Base-by-base conservation (phyloP, 2,329 filamentous ascomycete species). In the Rhytidhysteron rufulum region DNA sequence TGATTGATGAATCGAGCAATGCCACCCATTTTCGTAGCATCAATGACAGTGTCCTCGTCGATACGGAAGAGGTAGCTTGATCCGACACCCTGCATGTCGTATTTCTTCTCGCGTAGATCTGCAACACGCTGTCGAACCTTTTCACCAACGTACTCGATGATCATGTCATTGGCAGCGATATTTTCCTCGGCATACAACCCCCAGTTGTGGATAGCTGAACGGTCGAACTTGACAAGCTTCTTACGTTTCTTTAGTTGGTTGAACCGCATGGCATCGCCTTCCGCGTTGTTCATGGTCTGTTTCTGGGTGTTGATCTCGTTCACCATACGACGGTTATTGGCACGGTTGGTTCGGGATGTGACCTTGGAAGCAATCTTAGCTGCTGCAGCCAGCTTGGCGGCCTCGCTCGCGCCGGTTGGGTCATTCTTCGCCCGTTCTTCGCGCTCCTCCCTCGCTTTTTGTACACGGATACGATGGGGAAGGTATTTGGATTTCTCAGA, bases 211-310 rank as follows among this genome's bases (percentile, higher is more conserved):
- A 98, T 98, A 33, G 93, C 93, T 38, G 93, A 98, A 32, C 93
- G 82, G 42, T 91, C 93, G 68, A 98, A 98, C 63, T 94, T 93
- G 64, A 98, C 93, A 2, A 91, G 90, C 75, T 98, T 98, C 81
- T 97, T 98, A 46, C 93, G 86, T 71, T 97, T 98, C 78, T 97
- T 96, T 43, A 98, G 82, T 71, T 97, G 93, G 67, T 98, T 98
- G 78, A 98, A 98, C 43, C 91, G 86, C 57, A 98, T 80, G 21
- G 93, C 88, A 56, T 96, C 91, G 40, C 89, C 88, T 51, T 95
- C 90, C 13, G 75, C 76, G 25, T 74, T 70, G 47, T 83, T 85
- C 41, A 81, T 67, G 13, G 72, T 75, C 69, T 88, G 88, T 72
- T 95, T 95, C 65, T 96, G 90, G 33, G 93, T 88, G 62, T 95